A percentile compares a stretch with the other conserved stretches of the same genome.
These are phyloP conservation scores for Colletotrichum scovillei DNA, from an alignment of 2,329 filamentous ascomycete species.

Conservation along the genomic window DNA sequence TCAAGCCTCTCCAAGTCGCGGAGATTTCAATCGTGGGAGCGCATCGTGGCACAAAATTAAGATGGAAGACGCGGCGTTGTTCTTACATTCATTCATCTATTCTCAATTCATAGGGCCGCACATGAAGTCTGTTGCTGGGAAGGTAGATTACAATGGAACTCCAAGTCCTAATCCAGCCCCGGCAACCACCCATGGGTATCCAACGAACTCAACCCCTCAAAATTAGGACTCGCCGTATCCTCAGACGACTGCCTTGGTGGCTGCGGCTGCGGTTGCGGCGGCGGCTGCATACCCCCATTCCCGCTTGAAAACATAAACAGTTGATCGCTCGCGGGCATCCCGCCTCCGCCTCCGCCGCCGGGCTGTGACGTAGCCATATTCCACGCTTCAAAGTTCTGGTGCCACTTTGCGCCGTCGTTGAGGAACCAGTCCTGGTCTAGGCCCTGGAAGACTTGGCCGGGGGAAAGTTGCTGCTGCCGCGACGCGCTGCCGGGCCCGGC, in stretches of 20 bases:
- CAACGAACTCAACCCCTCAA: conserved; percentile 48
- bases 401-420: conserved; percentile 67
- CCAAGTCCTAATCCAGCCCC: conserved; percentile 45
- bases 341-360: neutral
- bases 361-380: conserved; percentile 44
- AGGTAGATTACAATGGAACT: too few relatives aligned
- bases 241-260: conserved; percentile 21
- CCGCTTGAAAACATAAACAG: conserved; percentile 35
- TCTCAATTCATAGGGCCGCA: rapidly evolving
- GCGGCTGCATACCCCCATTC: neutral
- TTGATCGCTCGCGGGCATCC: conserved; percentile 24
- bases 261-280: neutral
- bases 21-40: too few relatives aligned
- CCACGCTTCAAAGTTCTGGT: conserved; percentile 68
- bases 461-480: conserved; percentile 42
- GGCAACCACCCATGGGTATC: conserved; percentile 48
- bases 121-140: neutral
- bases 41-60: too few relatives aligned
- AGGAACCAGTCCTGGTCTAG: conserved; percentile 69
- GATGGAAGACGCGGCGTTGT: too few relatives aligned
- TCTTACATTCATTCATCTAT: neutral
- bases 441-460: conserved; percentile 47
- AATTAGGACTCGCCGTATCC: conserved; percentile 32
- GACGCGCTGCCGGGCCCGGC: conserved; percentile 10
- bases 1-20: too few relatives aligned